Evolutionary conservation across 2,329 filamentous ascomycete species (phyloP).

Genomic region (Botrytis cinerea): DNA sequence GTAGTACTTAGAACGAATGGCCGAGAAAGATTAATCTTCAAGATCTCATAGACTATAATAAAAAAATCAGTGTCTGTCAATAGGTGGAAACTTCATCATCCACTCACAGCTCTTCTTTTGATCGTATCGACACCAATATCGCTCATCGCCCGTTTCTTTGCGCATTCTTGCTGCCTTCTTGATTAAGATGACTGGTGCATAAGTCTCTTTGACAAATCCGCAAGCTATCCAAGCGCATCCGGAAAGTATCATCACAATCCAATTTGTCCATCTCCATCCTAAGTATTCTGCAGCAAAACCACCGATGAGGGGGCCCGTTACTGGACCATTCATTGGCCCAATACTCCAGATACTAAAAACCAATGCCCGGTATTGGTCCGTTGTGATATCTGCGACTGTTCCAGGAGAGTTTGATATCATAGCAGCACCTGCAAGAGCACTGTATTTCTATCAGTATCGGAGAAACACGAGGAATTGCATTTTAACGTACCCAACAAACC

Average conservation of each 20-base stretch:
- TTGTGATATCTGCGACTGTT: slow-evolving; percentile 79
- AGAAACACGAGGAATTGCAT: background rate
- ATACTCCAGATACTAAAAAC: slow-evolving; percentile 82
- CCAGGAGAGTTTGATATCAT: slow-evolving; percentile 85
- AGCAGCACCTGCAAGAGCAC: slow-evolving; percentile 70
- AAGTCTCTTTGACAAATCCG: slow-evolving; percentile 69
- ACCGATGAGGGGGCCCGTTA: slow-evolving; percentile 70
- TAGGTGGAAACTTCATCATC: background rate
- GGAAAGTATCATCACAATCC: slow-evolving; percentile 73
- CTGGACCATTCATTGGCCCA: slow-evolving; percentile 77
- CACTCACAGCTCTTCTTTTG: slow-evolving; percentile 21
- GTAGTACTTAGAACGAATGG: slow-evolving; percentile 76
- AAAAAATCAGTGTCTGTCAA: slow-evolving; percentile 16
- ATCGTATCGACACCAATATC: slow-evolving; percentile 75
- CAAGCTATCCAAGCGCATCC: slow-evolving; percentile 63
- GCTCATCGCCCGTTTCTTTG: slow-evolving; percentile 67
- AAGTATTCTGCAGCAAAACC: slow-evolving; percentile 77
- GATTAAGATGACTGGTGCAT: slow-evolving; percentile 70
- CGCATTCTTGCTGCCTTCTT: slow-evolving; percentile 63
- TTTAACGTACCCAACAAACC: slow-evolving; percentile 68
- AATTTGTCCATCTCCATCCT: slow-evolving; percentile 88
- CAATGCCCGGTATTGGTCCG: slow-evolving; percentile 76
- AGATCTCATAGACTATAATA: slow-evolving; percentile 61
- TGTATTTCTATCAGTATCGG: slow-evolving; percentile 28
- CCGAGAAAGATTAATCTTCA: slow-evolving; percentile 74